Conservation (phyloP, 31 red algal species). For the Odonthalia washingtoniensis region DNA sequence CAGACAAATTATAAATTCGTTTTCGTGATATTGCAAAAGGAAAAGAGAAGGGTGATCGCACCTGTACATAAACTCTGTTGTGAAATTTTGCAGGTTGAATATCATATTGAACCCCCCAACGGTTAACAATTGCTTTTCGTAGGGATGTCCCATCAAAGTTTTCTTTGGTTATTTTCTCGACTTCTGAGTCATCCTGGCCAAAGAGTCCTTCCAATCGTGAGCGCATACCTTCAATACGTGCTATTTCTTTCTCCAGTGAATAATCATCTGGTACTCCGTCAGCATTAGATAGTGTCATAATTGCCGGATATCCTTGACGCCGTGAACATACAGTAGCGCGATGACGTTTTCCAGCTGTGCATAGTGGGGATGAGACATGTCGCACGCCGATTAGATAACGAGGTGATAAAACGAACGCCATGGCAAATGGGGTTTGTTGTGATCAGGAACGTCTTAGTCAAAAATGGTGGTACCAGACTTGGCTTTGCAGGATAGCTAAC, state of each 20-base stretch:
- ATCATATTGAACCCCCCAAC: slow-evolving; percentile 78
- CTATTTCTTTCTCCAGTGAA: slow-evolving; percentile 25
- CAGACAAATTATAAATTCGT: background rate
- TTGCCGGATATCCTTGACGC: no score
- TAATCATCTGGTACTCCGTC: slow-evolving; percentile 19
- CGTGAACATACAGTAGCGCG: no score
- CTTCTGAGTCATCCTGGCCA: slow-evolving; percentile 26
- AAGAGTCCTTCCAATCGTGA: slow-evolving; percentile 67
- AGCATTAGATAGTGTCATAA: no score
- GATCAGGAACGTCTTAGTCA: no score
- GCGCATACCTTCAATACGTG: slow-evolving; percentile 53
- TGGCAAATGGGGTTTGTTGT: no score
- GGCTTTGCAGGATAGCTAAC: no score
- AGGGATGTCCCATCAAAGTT: slow-evolving; percentile 64
- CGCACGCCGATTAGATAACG: no score
- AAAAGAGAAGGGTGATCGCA: slow-evolving; percentile 24
- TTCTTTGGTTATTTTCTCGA: background rate
- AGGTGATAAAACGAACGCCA: no score
- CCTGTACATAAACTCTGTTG: slow-evolving; percentile 74
- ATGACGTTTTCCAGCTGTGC: no score
- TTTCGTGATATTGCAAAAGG: background rate
- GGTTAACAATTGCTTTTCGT: slow-evolving; percentile 43
- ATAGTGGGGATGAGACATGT: no score
- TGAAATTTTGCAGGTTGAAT: slow-evolving; percentile 67
- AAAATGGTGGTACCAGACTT: no score